Percentiles rank a stretch among this genome's conserved stretches.
phyloP scores from a whole-genome alignment of 2,329 filamentous ascomycete species.

The Microdochium trichocladiopsis region DNA sequence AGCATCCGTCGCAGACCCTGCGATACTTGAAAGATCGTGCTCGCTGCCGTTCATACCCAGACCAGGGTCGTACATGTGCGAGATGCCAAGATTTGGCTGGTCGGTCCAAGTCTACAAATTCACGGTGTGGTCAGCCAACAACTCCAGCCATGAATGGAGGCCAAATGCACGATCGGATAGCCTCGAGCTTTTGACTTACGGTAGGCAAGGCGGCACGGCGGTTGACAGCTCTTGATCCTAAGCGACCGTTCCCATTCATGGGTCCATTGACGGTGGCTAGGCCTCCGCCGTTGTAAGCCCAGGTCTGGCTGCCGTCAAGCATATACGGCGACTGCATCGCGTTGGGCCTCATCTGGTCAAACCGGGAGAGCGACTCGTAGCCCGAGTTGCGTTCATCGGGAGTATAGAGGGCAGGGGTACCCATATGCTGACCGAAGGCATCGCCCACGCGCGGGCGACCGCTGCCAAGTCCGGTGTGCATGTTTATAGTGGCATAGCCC shows the following conservation, averaged over 20 bases:
- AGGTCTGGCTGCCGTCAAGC: conserved; percentile 68
- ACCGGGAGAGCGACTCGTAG: conserved; percentile 41
- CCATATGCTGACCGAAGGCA: conserved; percentile 54
- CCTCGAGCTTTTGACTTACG: conserved; percentile 44
- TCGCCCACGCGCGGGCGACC: conserved; percentile 75
- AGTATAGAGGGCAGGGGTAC: conserved; percentile 58
- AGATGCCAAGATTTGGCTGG: conserved; percentile 31
- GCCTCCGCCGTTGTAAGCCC: conserved; percentile 62
- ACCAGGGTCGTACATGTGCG: conserved; percentile 22
- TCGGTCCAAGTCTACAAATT: conserved; percentile 42
- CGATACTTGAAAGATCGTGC: conserved; percentile 22
- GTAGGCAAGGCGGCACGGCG: conserved; percentile 61
- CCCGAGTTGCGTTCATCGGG: conserved; percentile 62
- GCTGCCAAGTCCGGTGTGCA: conserved; percentile 43
- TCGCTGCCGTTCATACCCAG: conserved; percentile 31
- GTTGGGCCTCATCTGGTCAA: conserved; percentile 23
- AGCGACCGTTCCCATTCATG: conserved; percentile 55
- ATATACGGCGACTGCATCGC: conserved; percentile 38
- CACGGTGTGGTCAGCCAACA: conserved; percentile 1
- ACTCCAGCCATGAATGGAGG: conserved; percentile 5
- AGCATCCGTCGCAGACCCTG: conserved; percentile 26
- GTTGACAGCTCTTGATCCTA: conserved; percentile 39
- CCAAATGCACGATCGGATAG: conserved; percentile 4
- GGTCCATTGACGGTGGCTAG: conserved; percentile 57
- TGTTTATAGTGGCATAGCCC: conserved; percentile 47